A percentile compares a stretch with the other conserved stretches of the same genome.
Evolutionary conservation across 2,329 filamentous ascomycete species (phyloP).

Genomic region (Epichloe baconii): DNA sequence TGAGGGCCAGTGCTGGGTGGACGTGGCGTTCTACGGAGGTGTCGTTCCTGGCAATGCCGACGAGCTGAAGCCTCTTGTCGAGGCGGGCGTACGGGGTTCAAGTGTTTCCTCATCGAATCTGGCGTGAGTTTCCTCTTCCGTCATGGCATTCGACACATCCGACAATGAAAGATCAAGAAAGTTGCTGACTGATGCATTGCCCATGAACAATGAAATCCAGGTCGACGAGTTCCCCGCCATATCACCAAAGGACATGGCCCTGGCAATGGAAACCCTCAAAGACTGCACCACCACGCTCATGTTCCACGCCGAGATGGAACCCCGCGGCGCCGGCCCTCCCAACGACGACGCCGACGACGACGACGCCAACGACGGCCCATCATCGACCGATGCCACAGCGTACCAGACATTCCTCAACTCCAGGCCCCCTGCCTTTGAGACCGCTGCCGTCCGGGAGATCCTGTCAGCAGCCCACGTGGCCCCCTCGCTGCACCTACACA

Average conservation of each 20-base stretch:
- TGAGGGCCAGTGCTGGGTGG: constrained; percentile 85
- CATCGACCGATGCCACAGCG: constrained; percentile 42
- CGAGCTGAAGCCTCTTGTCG: constrained; percentile 67
- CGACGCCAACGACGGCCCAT: not conserved
- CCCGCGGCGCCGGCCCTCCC: constrained; percentile 55
- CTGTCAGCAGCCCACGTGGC: constrained; percentile 68
- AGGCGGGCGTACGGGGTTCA: constrained; percentile 84
- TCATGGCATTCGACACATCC: not conserved
- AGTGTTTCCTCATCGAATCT: constrained; percentile 93
- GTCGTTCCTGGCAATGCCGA: constrained; percentile 79
- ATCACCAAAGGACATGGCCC: constrained; percentile 61
- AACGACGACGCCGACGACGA: not conserved
- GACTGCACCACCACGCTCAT: constrained; percentile 81
- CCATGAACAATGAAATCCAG: constrained; percentile 26
- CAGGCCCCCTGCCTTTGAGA: constrained; percentile 80
- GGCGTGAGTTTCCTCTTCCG: constrained; percentile 47
- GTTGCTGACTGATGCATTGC: not conserved
- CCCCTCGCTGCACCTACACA: constrained; percentile 74
- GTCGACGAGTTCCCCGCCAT: constrained; percentile 94
- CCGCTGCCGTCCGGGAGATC: constrained; percentile 78
- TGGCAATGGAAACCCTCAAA: constrained; percentile 70
- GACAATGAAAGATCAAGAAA: not conserved
- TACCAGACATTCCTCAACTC: constrained; percentile 91
- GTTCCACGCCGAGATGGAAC: constrained; percentile 98
- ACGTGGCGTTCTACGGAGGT: constrained; percentile 96